phyloP scores from a whole-genome alignment of 352 stramenopile species.

The Halophytophthora batemanensis region DNA sequence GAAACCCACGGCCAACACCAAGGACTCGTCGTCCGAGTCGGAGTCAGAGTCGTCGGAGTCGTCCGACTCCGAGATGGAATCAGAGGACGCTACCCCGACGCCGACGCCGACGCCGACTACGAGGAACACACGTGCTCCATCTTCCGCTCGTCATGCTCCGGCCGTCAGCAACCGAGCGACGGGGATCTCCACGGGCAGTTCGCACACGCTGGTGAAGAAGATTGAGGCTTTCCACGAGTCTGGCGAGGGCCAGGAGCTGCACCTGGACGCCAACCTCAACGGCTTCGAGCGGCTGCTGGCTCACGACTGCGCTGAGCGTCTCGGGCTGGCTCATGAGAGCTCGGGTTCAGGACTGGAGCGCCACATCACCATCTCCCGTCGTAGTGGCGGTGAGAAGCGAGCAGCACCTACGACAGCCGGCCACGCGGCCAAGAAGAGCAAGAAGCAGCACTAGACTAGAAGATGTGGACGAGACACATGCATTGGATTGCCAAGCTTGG shows the following conservation, averaged over 20 bases:
- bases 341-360: constrained; percentile 65
- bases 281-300: constrained; percentile 79
- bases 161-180: constrained; percentile 14
- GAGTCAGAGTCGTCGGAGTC: constrained; percentile 13
- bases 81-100: constrained; percentile 12
- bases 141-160: constrained; percentile 10
- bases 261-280: constrained; percentile 76
- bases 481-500: no score
- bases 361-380: constrained; percentile 70
- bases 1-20: background rate
- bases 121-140: no score
- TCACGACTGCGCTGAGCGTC: constrained; percentile 77
- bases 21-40: constrained; percentile 1
- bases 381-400: constrained; percentile 12
- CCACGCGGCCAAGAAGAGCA: constrained; percentile 34
- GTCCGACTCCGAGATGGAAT: constrained; percentile 29
- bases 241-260: constrained; percentile 39
- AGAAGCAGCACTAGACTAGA: constrained; percentile 16
- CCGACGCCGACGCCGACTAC: constrained; percentile 1
- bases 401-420: constrained; percentile 4
- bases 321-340: constrained; percentile 72
- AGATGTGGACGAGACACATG: no score
- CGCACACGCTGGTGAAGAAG: constrained; percentile 82
- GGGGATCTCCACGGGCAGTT: constrained; percentile 60
- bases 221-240: constrained; percentile 71